Percentiles rank a stretch among this genome's conserved stretches.
These are phyloP conservation scores for Taxawa tesnikishii DNA, from an alignment of 2,329 filamentous ascomycete species.

Conservation along the genomic window DNA sequence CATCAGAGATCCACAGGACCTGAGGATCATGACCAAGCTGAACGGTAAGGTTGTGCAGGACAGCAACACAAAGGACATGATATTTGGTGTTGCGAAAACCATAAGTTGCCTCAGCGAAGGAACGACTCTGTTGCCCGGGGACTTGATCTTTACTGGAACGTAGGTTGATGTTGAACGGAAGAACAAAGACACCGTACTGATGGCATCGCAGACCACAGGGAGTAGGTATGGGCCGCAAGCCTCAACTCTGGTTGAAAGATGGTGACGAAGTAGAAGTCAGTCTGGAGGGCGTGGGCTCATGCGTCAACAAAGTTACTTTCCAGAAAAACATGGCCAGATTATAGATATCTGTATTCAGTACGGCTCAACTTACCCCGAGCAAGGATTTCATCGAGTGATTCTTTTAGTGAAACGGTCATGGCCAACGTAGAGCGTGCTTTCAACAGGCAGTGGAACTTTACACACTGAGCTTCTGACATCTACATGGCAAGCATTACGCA, in stretches of 20 bases:
- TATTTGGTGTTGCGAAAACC: conserved; percentile 48
- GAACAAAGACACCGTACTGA: not conserved
- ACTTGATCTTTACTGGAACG: conserved; percentile 56
- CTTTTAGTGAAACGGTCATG: no score
- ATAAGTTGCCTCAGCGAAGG: conserved; percentile 50
- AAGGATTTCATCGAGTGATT: not conserved
- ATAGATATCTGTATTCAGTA: conserved; percentile 10
- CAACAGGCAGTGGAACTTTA: no score
- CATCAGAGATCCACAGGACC: conserved; percentile 44
- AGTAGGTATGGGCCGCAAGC: conserved; percentile 57
- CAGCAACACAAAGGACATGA: conserved; percentile 48
- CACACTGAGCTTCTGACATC: no score
- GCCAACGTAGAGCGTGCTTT: no score
- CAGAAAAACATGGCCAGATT: conserved; percentile 28
- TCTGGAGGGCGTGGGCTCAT: conserved; percentile 53
- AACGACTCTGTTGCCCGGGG: conserved; percentile 50
- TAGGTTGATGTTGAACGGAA: conserved; percentile 3
- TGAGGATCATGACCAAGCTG: conserved; percentile 45
- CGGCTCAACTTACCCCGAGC: no score
- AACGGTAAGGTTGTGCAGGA: conserved; percentile 49
- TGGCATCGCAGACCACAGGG: conserved; percentile 43
- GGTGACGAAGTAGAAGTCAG: conserved; percentile 58
- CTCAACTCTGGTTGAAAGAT: conserved; percentile 56
- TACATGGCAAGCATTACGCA: no score
- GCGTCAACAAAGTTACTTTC: conserved; percentile 28